Conservation (phyloP, 2,329 filamentous ascomycete species). For the Aspergillus pseudonomiae region DNA sequence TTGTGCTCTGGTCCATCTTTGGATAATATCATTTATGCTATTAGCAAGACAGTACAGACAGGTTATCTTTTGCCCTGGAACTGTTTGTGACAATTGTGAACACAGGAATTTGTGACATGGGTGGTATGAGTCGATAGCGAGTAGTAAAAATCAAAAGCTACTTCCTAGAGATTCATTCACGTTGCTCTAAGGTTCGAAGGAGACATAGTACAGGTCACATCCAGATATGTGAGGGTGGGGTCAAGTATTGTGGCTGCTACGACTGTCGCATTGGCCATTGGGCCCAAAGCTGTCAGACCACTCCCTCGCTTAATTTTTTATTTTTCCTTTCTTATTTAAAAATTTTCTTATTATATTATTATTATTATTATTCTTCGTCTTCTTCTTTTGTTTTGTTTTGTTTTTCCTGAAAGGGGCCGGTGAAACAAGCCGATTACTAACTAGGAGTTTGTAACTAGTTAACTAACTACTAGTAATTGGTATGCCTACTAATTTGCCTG, state of each 20-base stretch:
- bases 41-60: background rate
- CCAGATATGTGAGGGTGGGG: background rate
- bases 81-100: background rate
- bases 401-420: background rate
- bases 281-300: background rate
- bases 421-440: background rate
- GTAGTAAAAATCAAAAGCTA: too few relatives aligned
- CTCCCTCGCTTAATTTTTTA: background rate
- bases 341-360: too few relatives aligned
- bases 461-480: too few relatives aligned
- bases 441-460: too few relatives aligned
- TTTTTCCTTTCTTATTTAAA: too few relatives aligned
- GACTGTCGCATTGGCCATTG: background rate
- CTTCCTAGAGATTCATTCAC: background rate
- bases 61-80: background rate
- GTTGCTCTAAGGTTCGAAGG: background rate
- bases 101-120: background rate
- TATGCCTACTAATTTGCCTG: background rate
- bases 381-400: too few relatives aligned
- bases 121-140: too few relatives aligned
- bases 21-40: background rate
- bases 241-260: constrained; percentile 1
- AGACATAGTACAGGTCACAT: background rate
- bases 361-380: too few relatives aligned
- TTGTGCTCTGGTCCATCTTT: constrained; percentile 15